Evolutionary conservation across 2,329 filamentous ascomycete species (phyloP).

Genomic region (Intubia oerlemansii): DNA sequence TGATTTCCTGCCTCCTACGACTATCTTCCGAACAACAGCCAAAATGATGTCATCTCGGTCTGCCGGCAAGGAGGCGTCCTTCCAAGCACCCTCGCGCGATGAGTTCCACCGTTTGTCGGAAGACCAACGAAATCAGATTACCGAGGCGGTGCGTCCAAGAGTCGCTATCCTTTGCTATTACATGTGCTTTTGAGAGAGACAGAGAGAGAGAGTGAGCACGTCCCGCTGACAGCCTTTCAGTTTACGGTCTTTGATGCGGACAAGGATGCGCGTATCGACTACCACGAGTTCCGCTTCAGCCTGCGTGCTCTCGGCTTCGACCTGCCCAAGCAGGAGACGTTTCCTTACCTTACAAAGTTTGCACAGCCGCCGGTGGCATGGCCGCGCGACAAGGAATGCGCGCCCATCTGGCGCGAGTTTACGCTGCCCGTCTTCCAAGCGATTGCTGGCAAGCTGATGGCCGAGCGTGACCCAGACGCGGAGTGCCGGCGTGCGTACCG

Average conservation of each 20-base stretch:
- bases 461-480: conserved; percentile 66
- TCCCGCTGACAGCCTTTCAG: too few species aligned
- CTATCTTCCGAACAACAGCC: too few species aligned
- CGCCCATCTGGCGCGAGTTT: conserved; percentile 48
- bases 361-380: conserved; percentile 48
- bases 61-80: conserved; percentile 8
- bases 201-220: too few species aligned
- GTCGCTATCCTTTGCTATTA: too few species aligned
- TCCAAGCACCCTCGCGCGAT: conserved; percentile 14
- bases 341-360: conserved; percentile 59
- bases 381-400: conserved; percentile 28
- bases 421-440: conserved; percentile 51
- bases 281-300: conserved; percentile 94
- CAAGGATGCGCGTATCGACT: conserved; percentile 84
- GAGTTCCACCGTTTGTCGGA: conserved; percentile 38
- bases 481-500: conserved; percentile 83
- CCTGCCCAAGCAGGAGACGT: conserved; percentile 66
- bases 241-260: conserved; percentile 94
- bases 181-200: too few species aligned
- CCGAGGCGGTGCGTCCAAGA: too few species aligned
- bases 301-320: conserved; percentile 92
- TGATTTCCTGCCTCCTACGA: too few species aligned
- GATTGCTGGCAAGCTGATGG: conserved; percentile 61
- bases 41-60: conserved; percentile 9
- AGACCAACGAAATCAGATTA: conserved; percentile 82